Evolutionary conservation across 306 rosid species (phyloP).

Genomic region (Albizia julibrissin): DNA sequence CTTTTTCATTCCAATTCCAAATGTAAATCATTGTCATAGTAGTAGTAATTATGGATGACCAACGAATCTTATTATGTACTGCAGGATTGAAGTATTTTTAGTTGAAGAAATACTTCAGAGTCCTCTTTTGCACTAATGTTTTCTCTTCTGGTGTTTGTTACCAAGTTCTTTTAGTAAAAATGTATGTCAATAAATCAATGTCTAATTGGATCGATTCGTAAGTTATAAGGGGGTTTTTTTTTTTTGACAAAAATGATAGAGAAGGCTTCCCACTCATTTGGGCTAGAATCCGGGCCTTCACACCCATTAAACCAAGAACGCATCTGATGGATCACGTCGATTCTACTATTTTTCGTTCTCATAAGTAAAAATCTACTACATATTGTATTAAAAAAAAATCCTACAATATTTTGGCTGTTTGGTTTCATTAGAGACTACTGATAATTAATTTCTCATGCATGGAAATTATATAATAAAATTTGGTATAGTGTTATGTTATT

Average conservation of each 20-base stretch:
- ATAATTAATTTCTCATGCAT: neutral
- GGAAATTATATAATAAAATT: too few species aligned
- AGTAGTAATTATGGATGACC: neutral
- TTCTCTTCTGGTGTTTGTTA: neutral
- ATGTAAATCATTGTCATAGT: conserved; percentile 15
- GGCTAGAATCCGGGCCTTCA: neutral
- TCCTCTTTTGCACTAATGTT: neutral
- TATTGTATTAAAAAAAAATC: too few species aligned
- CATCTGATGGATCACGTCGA: neutral
- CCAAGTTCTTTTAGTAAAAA: neutral
- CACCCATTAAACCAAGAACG: neutral
- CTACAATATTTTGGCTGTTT: too few species aligned
- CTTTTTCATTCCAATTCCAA: neutral
- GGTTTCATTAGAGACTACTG: neutral
- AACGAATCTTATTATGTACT: neutral
- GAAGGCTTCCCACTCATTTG: neutral
- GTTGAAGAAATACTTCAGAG: neutral
- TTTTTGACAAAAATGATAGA: too few species aligned
- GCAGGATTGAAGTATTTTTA: neutral
- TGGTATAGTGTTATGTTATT: neutral
- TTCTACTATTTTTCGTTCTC: too few species aligned
- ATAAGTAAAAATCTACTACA: too few species aligned
- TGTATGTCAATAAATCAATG: neutral
- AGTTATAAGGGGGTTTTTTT: neutral
- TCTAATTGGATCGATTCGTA: neutral